These are phyloP conservation scores for Daldinia loculata DNA, from an alignment of 495 filamentous ascomycete genomes.

Conservation along the genomic window DNA sequence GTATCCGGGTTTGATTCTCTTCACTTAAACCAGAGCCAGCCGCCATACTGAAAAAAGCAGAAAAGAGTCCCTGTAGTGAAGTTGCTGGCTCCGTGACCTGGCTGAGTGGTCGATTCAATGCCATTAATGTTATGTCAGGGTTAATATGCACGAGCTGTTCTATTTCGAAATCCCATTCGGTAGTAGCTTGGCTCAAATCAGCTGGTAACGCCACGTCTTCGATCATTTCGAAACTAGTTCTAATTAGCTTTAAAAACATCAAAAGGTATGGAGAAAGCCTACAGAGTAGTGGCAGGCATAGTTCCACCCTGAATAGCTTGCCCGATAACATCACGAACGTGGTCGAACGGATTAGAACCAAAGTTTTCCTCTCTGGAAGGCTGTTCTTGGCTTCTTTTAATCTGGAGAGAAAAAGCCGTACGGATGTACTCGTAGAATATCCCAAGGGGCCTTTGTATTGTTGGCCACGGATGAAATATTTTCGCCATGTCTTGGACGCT, in stretches of 20 bases:
- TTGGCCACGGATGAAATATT: slow-evolving; percentile 5
- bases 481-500: neutral
- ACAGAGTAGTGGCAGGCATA: slow-evolving; percentile 42
- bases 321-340: slow-evolving; percentile 19
- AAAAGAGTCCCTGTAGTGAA: slow-evolving; percentile 29
- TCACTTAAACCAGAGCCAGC: slow-evolving; percentile 1
- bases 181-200: slow-evolving; percentile 19
- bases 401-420: slow-evolving; percentile 3
- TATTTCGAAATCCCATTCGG: slow-evolving; percentile 35
- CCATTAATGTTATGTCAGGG: slow-evolving; percentile 23
- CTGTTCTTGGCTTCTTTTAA: neutral
- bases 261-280: slow-evolving; percentile 11
- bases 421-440: slow-evolving; percentile 39
- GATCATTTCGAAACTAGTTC: slow-evolving; percentile 36
- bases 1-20: slow-evolving; percentile 1
- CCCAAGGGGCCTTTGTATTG: slow-evolving; percentile 25
- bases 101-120: slow-evolving; percentile 20
- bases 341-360: slow-evolving; percentile 32
- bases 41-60: slow-evolving; percentile 16
- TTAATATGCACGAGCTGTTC: slow-evolving; percentile 26
- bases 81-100: slow-evolving; percentile 11
- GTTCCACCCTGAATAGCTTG: slow-evolving; percentile 21
- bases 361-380: neutral
- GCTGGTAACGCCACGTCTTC: slow-evolving; percentile 14
- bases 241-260: slow-evolving; percentile 15